Evolutionary conservation across 83 land plant genomes (phyloP), one percentile per base, ranked within the genome.

Genomic region (Isoetes engelmannii): DNA sequence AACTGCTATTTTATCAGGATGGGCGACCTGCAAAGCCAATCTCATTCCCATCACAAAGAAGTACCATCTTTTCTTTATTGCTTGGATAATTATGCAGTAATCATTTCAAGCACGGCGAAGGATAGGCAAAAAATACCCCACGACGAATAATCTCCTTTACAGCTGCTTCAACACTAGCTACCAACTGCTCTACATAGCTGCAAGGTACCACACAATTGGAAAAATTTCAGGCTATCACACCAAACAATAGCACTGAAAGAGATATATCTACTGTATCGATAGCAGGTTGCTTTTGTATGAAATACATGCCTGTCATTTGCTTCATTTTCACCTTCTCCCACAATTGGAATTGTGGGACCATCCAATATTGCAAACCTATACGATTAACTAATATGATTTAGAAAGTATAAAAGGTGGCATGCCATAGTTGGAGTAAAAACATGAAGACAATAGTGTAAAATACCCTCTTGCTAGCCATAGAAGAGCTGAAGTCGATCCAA

Each of bases 91-190:
- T 51, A 51, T 17, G 17, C 17, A 51, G 13, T 51, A 51, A 15
- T 15, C 17, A 0, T 1, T 60, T 15, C 63, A 15, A 60, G 63
- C 63, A 60, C 19, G 20, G 12, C 17, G 3, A 12, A 51, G 13
- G 17, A 51, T 12, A 12, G 13, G 43, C 41, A 17, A 56, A 20
- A 19, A 81, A 69, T 80, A 93, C 98, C 77, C 98, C 98, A 61
- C 98, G 84, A 37, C 83, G 69, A 20, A 90, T 75, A 48, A 86
- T 89, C 77, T 93, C 98, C 69, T 90, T 83, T 55, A 90, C 96
- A 42, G 96, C 96, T 72, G 98, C 98, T 84, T 93, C 92, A 51
- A 92, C 96, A 84, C 98, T 90, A 48, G 86, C 79, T 71, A 93
- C 98, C 46, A 93, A 74, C 76, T 93, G 98, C 77, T 90, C 96